Percentiles rank a stretch among this genome's conserved stretches.
These are phyloP conservation scores for Dovyalis caffra DNA, from an alignment of 345 rosid species.

Conservation along the genomic window DNA sequence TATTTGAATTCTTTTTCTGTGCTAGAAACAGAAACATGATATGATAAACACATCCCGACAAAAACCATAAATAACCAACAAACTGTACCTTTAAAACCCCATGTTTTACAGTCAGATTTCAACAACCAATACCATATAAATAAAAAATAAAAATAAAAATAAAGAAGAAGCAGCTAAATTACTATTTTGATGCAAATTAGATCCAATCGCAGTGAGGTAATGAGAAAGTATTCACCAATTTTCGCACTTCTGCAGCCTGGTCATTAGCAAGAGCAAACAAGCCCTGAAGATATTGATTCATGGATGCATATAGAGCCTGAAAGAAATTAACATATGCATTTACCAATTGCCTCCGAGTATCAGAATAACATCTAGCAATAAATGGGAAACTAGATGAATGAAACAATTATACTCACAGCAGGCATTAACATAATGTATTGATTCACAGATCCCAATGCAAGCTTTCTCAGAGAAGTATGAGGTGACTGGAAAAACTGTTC, in stretches of 20 bases:
- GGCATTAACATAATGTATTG: constrained; percentile 93
- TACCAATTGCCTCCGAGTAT: constrained; percentile 1
- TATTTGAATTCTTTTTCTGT: background rate
- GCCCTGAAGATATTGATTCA: constrained; percentile 71
- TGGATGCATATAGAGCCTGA: constrained; percentile 68
- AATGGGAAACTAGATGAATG: constrained; percentile 6
- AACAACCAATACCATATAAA: background rate
- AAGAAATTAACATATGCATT: constrained; percentile 6
- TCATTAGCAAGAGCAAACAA: constrained; percentile 84
- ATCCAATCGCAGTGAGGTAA: background rate
- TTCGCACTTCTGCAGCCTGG: constrained; percentile 74
- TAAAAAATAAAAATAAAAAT: background rate
- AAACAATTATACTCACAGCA: constrained; percentile 58
- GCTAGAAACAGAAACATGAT: background rate
- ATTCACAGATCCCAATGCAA: constrained; percentile 82
- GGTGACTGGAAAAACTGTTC: constrained; percentile 92
- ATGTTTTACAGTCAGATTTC: background rate
- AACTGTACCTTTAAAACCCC: background rate
- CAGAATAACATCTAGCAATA: background rate
- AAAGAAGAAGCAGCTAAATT: background rate
- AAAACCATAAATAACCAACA: too few relatives aligned
- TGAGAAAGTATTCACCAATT: constrained; percentile 38
- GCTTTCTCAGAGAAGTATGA: constrained; percentile 75
- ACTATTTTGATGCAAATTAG: background rate
- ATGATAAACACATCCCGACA: background rate